phyloP scores from a whole-genome alignment of 164 flowering plant species.

The Macadamia integrifolia region DNA sequence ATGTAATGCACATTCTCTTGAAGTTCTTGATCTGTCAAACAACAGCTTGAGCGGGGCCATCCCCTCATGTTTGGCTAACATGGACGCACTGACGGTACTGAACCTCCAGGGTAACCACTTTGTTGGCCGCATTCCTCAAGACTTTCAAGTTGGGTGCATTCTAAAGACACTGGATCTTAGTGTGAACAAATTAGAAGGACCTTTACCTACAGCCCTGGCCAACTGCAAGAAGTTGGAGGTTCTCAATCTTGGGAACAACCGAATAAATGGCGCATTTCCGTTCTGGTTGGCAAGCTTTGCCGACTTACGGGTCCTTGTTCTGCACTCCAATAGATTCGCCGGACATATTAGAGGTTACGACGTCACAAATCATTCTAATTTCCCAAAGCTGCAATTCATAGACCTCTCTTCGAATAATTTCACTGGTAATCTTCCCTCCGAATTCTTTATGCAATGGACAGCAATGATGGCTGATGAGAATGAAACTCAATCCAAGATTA shows the following conservation, averaged over 20 bases:
- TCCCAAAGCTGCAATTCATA: constrained; percentile 42
- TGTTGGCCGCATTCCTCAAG: constrained; percentile 30
- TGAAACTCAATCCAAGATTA: constrained; percentile 1
- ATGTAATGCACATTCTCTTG: constrained; percentile 35
- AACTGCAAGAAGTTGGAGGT: constrained; percentile 48
- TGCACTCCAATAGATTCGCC: constrained; percentile 45
- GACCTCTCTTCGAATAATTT: constrained; percentile 49
- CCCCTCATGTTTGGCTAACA: constrained; percentile 34
- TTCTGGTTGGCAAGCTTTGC: constrained; percentile 29
- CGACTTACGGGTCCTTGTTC: constrained; percentile 47
- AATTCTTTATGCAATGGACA: constrained; percentile 27
- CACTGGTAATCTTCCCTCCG: constrained; percentile 25
- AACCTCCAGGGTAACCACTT: constrained; percentile 42
- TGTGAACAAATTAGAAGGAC: constrained; percentile 39
- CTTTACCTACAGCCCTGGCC: constrained; percentile 42
- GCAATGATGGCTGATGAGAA: constrained; percentile 22
- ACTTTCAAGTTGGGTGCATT: constrained; percentile 22
- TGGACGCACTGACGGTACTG: constrained; percentile 25
- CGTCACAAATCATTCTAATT: neutral
- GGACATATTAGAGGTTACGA: constrained; percentile 25
- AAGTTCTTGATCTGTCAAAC: constrained; percentile 47
- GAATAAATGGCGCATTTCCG: constrained; percentile 41
- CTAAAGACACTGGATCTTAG: constrained; percentile 41
- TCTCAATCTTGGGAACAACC: constrained; percentile 53
- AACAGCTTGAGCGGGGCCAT: constrained; percentile 39